Base-by-base conservation (phyloP, 2,329 filamentous ascomycete species). In the Coniosporium tulheliwenetii region DNA sequence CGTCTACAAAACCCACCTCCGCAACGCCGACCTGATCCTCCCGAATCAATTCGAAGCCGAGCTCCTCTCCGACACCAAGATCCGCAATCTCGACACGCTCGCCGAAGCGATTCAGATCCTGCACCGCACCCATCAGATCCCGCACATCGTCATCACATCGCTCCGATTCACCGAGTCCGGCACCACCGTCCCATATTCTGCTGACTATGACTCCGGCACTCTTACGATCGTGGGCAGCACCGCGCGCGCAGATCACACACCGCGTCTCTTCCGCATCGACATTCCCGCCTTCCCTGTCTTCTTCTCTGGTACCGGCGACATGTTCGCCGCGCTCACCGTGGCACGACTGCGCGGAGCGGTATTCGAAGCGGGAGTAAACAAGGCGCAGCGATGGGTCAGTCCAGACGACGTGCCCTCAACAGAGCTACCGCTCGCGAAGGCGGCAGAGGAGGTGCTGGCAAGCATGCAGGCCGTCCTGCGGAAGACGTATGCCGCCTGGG, bases 41-140 rank as follows among this genome's bases (percentile, higher is more conserved):
- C 91, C 91, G 3, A 98, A 98, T 57, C 89, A 96, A 52, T 98
- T 95, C 50, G 91, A 98, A 65, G 85, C 87, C 36, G 89, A 98
- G 85, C 69, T 87, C 31, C 74, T 96, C 31, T 91, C 85, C 8
- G 85, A 79, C n/a, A 77, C 86, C 45, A 80, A 81, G 49, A 93
- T 96, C 47, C 73, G 70, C 38, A 82, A 86, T 56, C 73, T 91
- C 58, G 61, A 69, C 36, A 81, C 77, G 30, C 73, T 96, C 45
- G 75, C 75, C 30, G 62, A 73, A 45, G 87, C 87, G 10, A 80
- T 96, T 44, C 75, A 78, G 46, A 74, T 71, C 41, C 70, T 96
- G 34, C 91, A 98, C 64, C 65, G 73, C 41, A 75, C 65, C 36
- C 89, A 85, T 63, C 69, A 71, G 42, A 69, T 94, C 38, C 86